phyloP scores from a whole-genome alignment of 306 rosid genomes.

The Vigna radiata region DNA sequence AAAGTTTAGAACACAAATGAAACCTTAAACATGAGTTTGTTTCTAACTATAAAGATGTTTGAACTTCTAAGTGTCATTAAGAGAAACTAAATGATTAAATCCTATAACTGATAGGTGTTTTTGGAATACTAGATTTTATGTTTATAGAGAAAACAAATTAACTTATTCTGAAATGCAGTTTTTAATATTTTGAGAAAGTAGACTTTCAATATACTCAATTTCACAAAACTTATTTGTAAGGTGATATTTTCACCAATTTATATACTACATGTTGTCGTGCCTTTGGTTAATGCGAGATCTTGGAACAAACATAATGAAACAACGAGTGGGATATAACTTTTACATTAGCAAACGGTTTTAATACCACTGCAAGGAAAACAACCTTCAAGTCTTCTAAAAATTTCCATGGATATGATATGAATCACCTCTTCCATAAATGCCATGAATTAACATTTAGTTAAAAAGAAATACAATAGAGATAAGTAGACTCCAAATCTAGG shows the following conservation, averaged over 20 bases:
- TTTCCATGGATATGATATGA: not conserved
- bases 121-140: not conserved
- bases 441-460: not conserved
- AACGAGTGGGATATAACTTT: slow-evolving; percentile 9
- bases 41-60: slow-evolving; percentile 23
- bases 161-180: slow-evolving; percentile 18
- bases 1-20: slow-evolving; percentile 28
- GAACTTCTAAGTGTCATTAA: slow-evolving; percentile 10
- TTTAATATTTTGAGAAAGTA: not conserved
- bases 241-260: too few species aligned
- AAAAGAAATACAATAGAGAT: slow-evolving; percentile 21
- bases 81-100: slow-evolving; percentile 20
- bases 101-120: slow-evolving; percentile 4
- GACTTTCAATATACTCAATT: too few species aligned
- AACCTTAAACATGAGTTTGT: slow-evolving; percentile 18
- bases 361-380: slow-evolving; percentile 3
- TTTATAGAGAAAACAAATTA: not conserved
- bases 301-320: slow-evolving; percentile 1
- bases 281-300: too few species aligned
- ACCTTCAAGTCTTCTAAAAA: not conserved
- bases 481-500: not conserved
- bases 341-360: slow-evolving; percentile 9
- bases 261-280: too few species aligned
- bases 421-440: slow-evolving; percentile 27
- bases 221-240: too few species aligned